Conservation (phyloP, 1,284 basidiomycete genomes). For the Blastosporella zonata region DNA sequence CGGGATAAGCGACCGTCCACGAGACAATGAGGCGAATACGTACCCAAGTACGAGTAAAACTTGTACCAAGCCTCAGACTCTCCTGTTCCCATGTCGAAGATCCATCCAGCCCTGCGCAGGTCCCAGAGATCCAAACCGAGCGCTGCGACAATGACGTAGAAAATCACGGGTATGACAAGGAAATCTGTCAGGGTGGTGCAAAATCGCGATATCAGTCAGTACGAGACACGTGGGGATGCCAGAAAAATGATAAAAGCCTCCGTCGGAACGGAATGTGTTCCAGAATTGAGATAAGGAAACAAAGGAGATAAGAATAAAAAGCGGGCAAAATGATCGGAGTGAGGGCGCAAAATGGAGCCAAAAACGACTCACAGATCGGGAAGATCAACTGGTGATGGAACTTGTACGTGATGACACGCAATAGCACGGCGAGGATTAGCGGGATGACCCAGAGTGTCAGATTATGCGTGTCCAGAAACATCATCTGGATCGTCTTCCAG, state of each 20-base stretch:
- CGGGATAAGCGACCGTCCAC: constrained; percentile 1
- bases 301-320: background rate
- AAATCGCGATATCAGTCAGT: constrained; percentile 77
- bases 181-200: constrained; percentile 9
- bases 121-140: constrained; percentile 7
- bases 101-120: constrained; percentile 13
- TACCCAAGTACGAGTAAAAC: constrained; percentile 10
- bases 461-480: constrained; percentile 60
- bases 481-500: constrained; percentile 57
- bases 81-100: constrained; percentile 15
- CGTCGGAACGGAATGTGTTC: constrained; percentile 34
- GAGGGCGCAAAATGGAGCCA: background rate
- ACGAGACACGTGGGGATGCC: constrained; percentile 32
- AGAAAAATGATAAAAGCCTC: constrained; percentile 78
- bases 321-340: too few relatives aligned
- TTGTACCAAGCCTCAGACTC: constrained; percentile 14
- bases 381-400: constrained; percentile 91
- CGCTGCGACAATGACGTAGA: constrained; percentile 13
- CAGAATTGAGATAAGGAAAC: constrained; percentile 4
- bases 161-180: constrained; percentile 10
- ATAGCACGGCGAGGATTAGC: constrained; percentile 71
- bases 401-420: constrained; percentile 79
- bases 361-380: constrained; percentile 71
- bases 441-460: constrained; percentile 77
- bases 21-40: background rate